Percentiles rank a stretch among this genome's conserved stretches.
phyloP scores from a whole-genome alignment of 2,329 filamentous ascomycete genomes.

The Thelonectria rubi region DNA sequence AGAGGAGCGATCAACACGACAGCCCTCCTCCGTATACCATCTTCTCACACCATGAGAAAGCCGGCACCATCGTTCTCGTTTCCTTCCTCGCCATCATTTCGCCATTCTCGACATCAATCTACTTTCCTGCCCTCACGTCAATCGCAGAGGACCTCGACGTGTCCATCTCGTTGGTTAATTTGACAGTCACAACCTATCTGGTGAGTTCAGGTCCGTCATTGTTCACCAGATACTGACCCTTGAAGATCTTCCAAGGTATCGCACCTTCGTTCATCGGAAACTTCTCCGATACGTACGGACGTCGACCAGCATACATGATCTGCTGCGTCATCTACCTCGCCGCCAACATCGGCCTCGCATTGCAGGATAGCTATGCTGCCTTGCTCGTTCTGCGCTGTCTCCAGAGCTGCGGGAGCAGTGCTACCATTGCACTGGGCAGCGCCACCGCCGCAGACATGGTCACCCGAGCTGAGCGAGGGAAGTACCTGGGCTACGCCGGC shows the following conservation, averaged over 20 bases:
- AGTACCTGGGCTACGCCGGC: constrained; percentile 27
- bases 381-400: constrained; percentile 57
- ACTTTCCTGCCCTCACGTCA: constrained; percentile 37
- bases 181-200: constrained; percentile 50
- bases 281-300: constrained; percentile 51
- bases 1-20: background rate
- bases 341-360: constrained; percentile 55
- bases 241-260: constrained; percentile 10
- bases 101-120: constrained; percentile 32
- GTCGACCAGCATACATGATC: constrained; percentile 54
- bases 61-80: constrained; percentile 14
- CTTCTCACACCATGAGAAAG: constrained; percentile 10
- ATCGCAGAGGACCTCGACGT: constrained; percentile 34
- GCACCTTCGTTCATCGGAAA: constrained; percentile 13
- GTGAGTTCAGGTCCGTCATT: background rate
- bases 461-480: constrained; percentile 40
- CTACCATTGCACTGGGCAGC: constrained; percentile 43
- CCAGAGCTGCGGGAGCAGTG: constrained; percentile 57
- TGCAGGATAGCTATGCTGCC: constrained; percentile 52
- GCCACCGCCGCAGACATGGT: constrained; percentile 46
- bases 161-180: constrained; percentile 43
- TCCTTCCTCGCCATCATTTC: constrained; percentile 28
- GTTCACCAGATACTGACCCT: no score
- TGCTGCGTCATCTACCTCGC: constrained; percentile 57
- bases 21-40: background rate